Evolutionary conservation across 2,329 filamentous ascomycete genomes (phyloP).

Genomic region (Trichoderma pleuroti): DNA sequence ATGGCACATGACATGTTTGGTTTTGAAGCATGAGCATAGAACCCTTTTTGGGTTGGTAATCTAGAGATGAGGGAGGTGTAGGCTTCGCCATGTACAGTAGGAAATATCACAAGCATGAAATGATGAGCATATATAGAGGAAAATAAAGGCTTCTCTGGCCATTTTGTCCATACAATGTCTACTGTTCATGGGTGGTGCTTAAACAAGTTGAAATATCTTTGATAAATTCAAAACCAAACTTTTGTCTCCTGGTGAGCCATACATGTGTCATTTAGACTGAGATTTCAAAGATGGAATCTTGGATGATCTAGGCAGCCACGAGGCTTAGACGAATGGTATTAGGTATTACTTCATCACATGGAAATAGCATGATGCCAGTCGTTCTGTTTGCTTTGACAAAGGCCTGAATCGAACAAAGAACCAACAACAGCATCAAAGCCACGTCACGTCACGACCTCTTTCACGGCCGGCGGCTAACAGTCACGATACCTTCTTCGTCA

Average conservation of each 20-base stretch:
- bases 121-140: not conserved
- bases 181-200: not conserved
- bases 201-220: not conserved
- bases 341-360: not conserved
- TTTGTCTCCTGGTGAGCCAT: not conserved
- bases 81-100: not conserved
- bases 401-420: not conserved
- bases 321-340: not conserved
- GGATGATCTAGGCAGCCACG: not conserved
- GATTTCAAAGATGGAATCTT: too few species aligned
- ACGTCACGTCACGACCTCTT: not conserved
- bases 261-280: not conserved
- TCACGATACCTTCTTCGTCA: not conserved
- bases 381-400: not conserved
- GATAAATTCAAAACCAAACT: not conserved
- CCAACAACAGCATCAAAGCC: not conserved
- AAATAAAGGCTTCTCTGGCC: not conserved
- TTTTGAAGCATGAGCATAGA: slow-evolving; percentile 1
- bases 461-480: not conserved
- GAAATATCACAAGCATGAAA: slow-evolving; percentile 1
- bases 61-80: not conserved
- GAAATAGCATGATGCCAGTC: rapidly evolving
- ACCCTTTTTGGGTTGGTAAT: not conserved
- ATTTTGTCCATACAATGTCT: not conserved
- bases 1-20: not conserved